phyloP scores from a whole-genome alignment of 2,329 filamentous ascomycete genomes.

The Cladosporium sp. region DNA sequence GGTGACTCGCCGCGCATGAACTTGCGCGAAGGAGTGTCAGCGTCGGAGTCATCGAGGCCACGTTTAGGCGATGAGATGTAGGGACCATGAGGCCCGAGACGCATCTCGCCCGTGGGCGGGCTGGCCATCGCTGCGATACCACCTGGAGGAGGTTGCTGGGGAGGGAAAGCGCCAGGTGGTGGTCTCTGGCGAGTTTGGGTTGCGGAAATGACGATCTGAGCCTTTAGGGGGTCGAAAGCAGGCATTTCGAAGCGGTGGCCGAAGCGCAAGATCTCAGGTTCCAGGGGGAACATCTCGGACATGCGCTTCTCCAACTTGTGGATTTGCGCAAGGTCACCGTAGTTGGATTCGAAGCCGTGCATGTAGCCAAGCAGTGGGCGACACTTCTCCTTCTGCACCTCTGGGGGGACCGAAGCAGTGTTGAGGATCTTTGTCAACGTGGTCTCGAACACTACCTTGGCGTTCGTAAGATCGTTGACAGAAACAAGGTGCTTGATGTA shows the following conservation, averaged over 20 bases:
- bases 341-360: constrained; percentile 92
- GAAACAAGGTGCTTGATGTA: constrained; percentile 94
- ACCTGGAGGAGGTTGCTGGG: constrained; percentile 13
- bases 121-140: constrained; percentile 15
- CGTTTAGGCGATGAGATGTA: constrained; percentile 50
- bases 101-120: constrained; percentile 27
- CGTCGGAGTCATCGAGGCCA: constrained; percentile 63
- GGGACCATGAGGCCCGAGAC: constrained; percentile 38
- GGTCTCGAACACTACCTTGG: constrained; percentile 92
- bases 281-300: constrained; percentile 88
- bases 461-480: constrained; percentile 87
- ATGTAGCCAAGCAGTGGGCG: constrained; percentile 89
- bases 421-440: constrained; percentile 72
- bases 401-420: constrained; percentile 65
- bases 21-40: constrained; percentile 76
- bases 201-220: constrained; percentile 83
- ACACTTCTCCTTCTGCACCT: constrained; percentile 57
- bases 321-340: constrained; percentile 88
- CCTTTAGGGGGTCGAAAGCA: constrained; percentile 77
- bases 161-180: constrained; percentile 13
- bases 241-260: constrained; percentile 68
- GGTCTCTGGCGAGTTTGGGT: constrained; percentile 66
- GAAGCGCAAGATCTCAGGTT: constrained; percentile 75
- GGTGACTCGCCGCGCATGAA: constrained; percentile 87
- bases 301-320: constrained; percentile 89